Percentiles rank a stretch among this genome's conserved stretches.
These are phyloP conservation scores for Zasmidium citrigriseum DNA, from an alignment of 2,329 filamentous ascomycete genomes.

Conservation along the genomic window DNA sequence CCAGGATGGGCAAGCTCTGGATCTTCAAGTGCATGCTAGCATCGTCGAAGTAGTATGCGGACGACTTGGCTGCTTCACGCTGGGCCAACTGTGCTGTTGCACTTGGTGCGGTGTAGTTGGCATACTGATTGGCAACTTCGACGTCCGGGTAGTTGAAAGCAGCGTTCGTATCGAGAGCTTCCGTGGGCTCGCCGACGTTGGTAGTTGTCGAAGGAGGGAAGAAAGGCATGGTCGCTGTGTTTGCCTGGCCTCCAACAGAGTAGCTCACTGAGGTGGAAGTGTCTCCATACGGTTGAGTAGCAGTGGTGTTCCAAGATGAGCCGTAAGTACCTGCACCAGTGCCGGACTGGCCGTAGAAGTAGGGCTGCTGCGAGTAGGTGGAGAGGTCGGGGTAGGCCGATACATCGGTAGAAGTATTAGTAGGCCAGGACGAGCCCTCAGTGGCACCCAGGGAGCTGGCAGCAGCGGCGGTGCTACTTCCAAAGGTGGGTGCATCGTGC, in stretches of 20 bases:
- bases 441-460: conserved; percentile 10
- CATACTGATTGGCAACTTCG: conserved; percentile 17
- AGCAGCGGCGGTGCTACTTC: conserved; percentile 3
- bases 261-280: conserved; percentile 13
- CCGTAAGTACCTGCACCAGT: conserved; percentile 23
- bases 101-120: conserved; percentile 10
- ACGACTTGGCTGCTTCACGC: conserved; percentile 16
- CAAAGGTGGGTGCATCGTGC: conserved; percentile 3
- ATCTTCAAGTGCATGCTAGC: conserved; percentile 53
- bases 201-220: conserved; percentile 16
- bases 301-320: conserved; percentile 23
- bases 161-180: conserved; percentile 14
- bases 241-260: conserved; percentile 14
- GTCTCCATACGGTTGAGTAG: conserved; percentile 5
- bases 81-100: conserved; percentile 10
- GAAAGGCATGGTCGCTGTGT: conserved; percentile 21
- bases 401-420: conserved; percentile 6
- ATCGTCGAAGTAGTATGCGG: conserved; percentile 39
- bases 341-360: conserved; percentile 29
- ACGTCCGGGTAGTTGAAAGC: conserved; percentile 12
- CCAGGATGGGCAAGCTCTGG: conserved; percentile 61
- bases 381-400: conserved; percentile 29
- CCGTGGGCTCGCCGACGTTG: conserved; percentile 7
- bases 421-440: conserved; percentile 17
- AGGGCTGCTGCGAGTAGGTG: conserved; percentile 30